Evolutionary conservation across 2,329 filamentous ascomycete genomes (phyloP).

Genomic region (Cladosporium oxysporum): DNA sequence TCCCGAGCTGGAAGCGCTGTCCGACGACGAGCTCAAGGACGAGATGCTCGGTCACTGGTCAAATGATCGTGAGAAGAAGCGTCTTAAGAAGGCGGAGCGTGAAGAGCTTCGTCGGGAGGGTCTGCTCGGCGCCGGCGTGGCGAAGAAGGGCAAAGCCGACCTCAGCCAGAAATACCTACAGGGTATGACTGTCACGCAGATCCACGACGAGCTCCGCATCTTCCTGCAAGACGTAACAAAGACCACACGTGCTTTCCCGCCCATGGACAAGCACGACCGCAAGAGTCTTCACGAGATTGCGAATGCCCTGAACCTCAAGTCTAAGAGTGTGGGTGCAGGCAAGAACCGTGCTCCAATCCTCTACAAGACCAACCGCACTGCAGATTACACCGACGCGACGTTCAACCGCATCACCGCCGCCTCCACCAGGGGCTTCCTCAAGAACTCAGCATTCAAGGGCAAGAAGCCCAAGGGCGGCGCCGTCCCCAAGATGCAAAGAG

Average conservation of each 20-base stretch:
- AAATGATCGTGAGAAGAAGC: conserved; percentile 49
- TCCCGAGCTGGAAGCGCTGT: conserved; percentile 41
- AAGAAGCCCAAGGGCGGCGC: conserved; percentile 25
- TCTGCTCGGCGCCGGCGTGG: conserved; percentile 37
- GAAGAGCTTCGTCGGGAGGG: conserved; percentile 49
- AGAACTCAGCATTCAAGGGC: conserved; percentile 25
- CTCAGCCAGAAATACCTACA: conserved; percentile 70
- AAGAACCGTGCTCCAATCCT: conserved; percentile 74
- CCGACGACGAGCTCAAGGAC: conserved; percentile 47
- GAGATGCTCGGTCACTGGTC: conserved; percentile 45
- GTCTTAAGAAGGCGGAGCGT: conserved; percentile 49
- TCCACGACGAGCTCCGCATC: conserved; percentile 69
- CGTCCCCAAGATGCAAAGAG: conserved; percentile 11
- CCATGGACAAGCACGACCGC: conserved; percentile 77
- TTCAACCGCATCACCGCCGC: conserved; percentile 46
- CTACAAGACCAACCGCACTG: conserved; percentile 70
- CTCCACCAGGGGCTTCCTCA: conserved; percentile 54
- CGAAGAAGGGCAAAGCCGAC: conserved; percentile 44
- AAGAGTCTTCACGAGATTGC: conserved; percentile 80
- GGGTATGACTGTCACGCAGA: conserved; percentile 69
- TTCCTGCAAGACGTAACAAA: conserved; percentile 68
- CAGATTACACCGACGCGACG: conserved; percentile 57
- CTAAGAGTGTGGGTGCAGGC: conserved; percentile 77
- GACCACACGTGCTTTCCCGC: conserved; percentile 72
- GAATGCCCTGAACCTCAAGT: conserved; percentile 73